These are phyloP conservation scores for Candida sp. DNA, from an alignment of 1,139 yeast species.

Conservation along the genomic window DNA sequence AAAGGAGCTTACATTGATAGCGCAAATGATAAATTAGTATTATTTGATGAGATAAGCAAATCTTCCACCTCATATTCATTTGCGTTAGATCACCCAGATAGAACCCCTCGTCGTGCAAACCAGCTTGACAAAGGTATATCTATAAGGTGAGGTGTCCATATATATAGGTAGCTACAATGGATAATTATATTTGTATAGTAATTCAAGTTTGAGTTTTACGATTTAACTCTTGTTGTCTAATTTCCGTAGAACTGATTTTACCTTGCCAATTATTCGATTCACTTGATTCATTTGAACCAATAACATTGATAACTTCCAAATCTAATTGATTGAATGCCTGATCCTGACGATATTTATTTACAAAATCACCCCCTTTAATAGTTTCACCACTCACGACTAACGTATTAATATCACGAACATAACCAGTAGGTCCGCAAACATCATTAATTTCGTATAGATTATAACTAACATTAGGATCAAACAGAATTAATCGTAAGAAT, in stretches of 20 bases:
- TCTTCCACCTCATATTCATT: constrained; percentile 43
- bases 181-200: background rate
- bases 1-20: constrained; percentile 48
- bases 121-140: constrained; percentile 62
- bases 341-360: constrained; percentile 61
- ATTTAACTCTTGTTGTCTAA: constrained; percentile 22
- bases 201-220: background rate
- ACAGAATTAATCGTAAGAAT: constrained; percentile 40
- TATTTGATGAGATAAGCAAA: constrained; percentile 54
- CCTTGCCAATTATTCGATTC: constrained; percentile 51
- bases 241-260: constrained; percentile 80
- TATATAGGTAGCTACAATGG: background rate
- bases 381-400: constrained; percentile 84
- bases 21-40: constrained; percentile 48
- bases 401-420: constrained; percentile 70
- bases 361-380: constrained; percentile 64
- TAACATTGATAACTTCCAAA: constrained; percentile 62
- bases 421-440: constrained; percentile 93
- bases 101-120: constrained; percentile 47
- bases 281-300: constrained; percentile 56
- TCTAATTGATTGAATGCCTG: constrained; percentile 53
- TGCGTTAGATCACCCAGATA: constrained; percentile 86
- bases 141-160: constrained; percentile 18
- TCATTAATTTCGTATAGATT: constrained; percentile 64
- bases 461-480: constrained; percentile 39